Conservation (phyloP, 208 protist genomes). For the Wallacemonas rigidus region DNA sequence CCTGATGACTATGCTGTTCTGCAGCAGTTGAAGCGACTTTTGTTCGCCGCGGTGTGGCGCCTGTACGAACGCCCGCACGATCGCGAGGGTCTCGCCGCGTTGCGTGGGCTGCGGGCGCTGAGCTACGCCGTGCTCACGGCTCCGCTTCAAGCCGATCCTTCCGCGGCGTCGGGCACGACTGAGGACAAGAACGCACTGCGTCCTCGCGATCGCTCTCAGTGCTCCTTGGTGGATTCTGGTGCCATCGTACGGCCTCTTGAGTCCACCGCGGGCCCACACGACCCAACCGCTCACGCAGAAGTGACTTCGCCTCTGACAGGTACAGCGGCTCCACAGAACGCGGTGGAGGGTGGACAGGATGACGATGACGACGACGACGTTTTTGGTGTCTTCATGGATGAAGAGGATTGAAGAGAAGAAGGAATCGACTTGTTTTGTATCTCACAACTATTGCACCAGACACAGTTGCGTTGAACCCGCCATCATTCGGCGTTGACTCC, state of each 20-base stretch:
- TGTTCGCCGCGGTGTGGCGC: conserved; percentile 56
- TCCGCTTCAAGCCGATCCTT: conserved; percentile 33
- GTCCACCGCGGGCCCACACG: too few species aligned
- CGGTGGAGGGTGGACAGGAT: too few species aligned
- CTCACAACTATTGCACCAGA: too few species aligned
- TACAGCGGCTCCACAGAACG: too few species aligned
- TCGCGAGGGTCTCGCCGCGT: conserved; percentile 45
- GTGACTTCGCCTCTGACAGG: too few species aligned
- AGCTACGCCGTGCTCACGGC: conserved; percentile 61
- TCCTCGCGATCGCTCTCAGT: background rate
- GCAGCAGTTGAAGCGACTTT: conserved; percentile 35
- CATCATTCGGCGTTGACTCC: too few species aligned
- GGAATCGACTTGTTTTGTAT: too few species aligned
- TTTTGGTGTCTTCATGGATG: conserved; percentile 15
- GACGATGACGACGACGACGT: conserved; percentile 7
- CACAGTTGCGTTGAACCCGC: too few species aligned
- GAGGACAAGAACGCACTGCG: background rate
- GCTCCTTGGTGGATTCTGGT: conserved; percentile 2
- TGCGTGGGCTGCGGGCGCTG: conserved; percentile 50
- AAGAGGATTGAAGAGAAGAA: background rate
- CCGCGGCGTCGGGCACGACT: background rate
- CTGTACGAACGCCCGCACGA: conserved; percentile 71
- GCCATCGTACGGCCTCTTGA: background rate
- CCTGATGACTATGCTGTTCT: conserved; percentile 42
- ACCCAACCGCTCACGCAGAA: background rate